Percentiles rank a stretch among this genome's conserved stretches.
These are phyloP conservation scores for Dalechampia spathulata DNA, from an alignment of 441 rosid genomes.

Conservation along the genomic window DNA sequence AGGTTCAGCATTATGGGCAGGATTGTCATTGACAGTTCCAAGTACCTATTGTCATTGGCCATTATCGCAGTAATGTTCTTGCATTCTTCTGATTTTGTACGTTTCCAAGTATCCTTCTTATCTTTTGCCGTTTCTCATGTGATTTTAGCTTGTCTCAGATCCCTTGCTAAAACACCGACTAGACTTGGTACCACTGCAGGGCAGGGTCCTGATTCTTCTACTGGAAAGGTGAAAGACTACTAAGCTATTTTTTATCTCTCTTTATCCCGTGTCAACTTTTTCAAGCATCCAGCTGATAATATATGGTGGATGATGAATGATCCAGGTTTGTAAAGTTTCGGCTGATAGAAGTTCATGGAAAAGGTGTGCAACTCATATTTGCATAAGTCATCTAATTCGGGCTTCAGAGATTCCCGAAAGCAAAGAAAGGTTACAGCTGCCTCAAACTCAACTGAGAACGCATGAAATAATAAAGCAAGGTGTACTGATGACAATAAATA, in stretches of 20 bases:
- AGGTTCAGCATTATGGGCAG: slow-evolving; percentile 57
- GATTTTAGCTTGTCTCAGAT: slow-evolving; percentile 31
- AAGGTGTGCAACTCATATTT: slow-evolving; percentile 58
- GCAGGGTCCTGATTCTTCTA: slow-evolving; percentile 28
- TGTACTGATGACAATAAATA: slow-evolving; percentile 20
- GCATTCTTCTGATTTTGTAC: slow-evolving; percentile 1
- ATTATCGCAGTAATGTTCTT: slow-evolving; percentile 38
- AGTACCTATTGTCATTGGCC: slow-evolving; percentile 21
- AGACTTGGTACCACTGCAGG: slow-evolving; percentile 50
- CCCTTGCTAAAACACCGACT: slow-evolving; percentile 39
- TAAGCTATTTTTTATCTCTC: neutral
- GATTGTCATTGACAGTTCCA: slow-evolving; percentile 35
- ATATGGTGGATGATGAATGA: slow-evolving; percentile 9
- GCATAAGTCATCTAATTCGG: slow-evolving; percentile 54
- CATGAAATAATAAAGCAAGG: slow-evolving; percentile 30
- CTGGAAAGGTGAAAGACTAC: slow-evolving; percentile 32
- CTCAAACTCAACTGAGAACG: slow-evolving; percentile 25
- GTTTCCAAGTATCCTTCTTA: neutral
- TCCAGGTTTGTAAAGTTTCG: slow-evolving; percentile 28
- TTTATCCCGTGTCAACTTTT: slow-evolving; percentile 1
- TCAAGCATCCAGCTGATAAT: slow-evolving; percentile 10
- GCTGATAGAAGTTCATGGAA: slow-evolving; percentile 33
- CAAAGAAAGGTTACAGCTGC: slow-evolving; percentile 24
- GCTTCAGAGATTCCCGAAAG: slow-evolving; percentile 30
- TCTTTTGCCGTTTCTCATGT: slow-evolving; percentile 13